Evolutionary conservation across 108 stramenopile species (phyloP), one percentile per base, ranked within the genome.

Genomic region (Skeletonema grethae): DNA sequence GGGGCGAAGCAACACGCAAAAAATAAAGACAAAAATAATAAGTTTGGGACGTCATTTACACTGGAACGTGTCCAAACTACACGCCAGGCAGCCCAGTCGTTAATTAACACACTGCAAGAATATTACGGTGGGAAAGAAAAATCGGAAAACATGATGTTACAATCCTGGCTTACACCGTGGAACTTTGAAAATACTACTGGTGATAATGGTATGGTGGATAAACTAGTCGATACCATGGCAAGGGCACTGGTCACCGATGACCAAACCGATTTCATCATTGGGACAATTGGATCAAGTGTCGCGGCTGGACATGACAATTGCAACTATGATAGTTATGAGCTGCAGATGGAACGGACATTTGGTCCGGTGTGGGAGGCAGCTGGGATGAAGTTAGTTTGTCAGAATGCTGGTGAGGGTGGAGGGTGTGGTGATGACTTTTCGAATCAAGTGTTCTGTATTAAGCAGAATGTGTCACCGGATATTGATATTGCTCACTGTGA

Each of bases 241-340:
- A 67, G 79, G 15, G 82, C 82, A 7, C 75, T 83, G 0, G 82
- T 83, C 5, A 72, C 75, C 20, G 59, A 70, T 25, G 75, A 76
- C 10, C 82, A 83, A 65, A 65, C 28, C n/a, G 72, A 66, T n/a
- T 83, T 83, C 56, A 43, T 83, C 16, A 70, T 83, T 30, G 79
- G 82, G 1, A 66, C 65, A n/a, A 83, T 83, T 20, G 82, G 82
- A 36, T 77, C 75, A 13, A 55, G 48, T 16, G 82, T 83, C 0
- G 79, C 75, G 12, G 82, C 82, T 5, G 82, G 82, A 32, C 82
- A 83, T 18, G 82, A 84, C 46, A 84, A 84, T 56, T 84, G 83
- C 45, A 45, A 76, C 18, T 84, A 72, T 30, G 83, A 84, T 31
- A 53, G 62, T 35, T 84, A 84, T 45, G 79, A 80, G 28, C 46